A percentile compares a stretch with the other conserved stretches of the same genome.
Conservation (phyloP, 139 green algal species). For the Coelastrella sp. region DNA sequence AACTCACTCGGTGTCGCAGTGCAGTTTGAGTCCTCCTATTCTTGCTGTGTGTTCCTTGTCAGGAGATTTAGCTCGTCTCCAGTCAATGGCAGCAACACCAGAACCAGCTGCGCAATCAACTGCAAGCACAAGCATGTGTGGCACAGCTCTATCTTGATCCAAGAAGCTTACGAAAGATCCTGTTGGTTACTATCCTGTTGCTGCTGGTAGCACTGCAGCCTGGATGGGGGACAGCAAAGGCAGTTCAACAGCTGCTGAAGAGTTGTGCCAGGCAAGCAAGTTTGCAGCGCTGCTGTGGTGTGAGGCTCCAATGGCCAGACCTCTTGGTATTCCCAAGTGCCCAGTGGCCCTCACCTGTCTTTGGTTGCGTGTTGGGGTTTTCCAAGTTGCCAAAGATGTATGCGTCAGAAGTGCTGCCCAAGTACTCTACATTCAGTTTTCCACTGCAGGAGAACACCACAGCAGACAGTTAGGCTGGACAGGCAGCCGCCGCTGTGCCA, state of each 20-base stretch:
- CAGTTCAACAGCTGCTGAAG: no score
- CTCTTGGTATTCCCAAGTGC: neutral
- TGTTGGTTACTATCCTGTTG: neutral
- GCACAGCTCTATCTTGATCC: neutral
- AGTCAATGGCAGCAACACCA: slow-evolving; percentile 29
- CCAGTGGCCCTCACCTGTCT: slow-evolving; percentile 8
- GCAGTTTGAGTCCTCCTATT: slow-evolving; percentile 17
- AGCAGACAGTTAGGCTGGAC: neutral
- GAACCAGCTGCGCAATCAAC: slow-evolving; percentile 16
- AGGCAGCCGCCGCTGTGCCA: neutral
- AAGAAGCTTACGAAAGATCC: neutral
- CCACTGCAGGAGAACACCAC: neutral
- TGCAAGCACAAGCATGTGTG: neutral
- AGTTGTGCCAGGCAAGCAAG: no score
- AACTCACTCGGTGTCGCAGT: slow-evolving; percentile 34
- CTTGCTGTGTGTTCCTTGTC: slow-evolving; percentile 30
- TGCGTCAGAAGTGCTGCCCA: neutral
- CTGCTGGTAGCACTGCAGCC: neutral
- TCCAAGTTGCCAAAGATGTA: slow-evolving; percentile 12
- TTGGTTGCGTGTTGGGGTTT: neutral
- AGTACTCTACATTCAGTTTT: slow-evolving; percentile 9
- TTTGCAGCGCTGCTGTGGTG: no score
- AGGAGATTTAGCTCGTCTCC: neutral
- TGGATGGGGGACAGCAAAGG: no score
- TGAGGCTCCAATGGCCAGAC: neutral